These are phyloP conservation scores for Cercospora sp. DNA, from an alignment of 2,329 filamentous ascomycete species.

Conservation along the genomic window DNA sequence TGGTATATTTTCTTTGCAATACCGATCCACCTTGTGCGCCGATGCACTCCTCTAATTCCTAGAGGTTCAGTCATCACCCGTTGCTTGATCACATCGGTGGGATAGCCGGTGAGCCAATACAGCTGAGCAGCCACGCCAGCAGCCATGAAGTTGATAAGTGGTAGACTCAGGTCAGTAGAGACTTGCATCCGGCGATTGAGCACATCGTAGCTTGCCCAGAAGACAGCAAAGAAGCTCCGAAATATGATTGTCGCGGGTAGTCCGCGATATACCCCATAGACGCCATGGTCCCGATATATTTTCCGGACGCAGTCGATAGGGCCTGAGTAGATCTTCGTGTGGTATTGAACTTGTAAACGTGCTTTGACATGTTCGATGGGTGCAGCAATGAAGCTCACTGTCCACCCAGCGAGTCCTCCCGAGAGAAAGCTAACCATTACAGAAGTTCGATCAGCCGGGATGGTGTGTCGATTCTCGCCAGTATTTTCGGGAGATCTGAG, in stretches of 20 bases:
- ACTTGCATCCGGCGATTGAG: not conserved
- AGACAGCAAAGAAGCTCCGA: not conserved
- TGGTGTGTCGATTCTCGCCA: not conserved
- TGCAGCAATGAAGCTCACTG: constrained; percentile 87
- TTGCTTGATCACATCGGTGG: not conserved
- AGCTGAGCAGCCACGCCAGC: not conserved
- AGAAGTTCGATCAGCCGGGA: not conserved
- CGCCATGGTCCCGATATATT: not conserved
- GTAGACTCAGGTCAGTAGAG: not conserved
- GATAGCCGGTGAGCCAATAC: not conserved
- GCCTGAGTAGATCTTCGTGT: not conserved
- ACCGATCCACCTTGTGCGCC: not conserved
- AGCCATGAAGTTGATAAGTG: not conserved
- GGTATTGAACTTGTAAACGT: constrained; percentile 68
- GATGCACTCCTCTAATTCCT: not conserved
- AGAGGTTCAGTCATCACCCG: not conserved
- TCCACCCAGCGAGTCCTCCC: constrained; percentile 81
- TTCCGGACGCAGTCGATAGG: not conserved
- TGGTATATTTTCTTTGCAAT: not conserved
- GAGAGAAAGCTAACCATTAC: constrained; percentile 55
- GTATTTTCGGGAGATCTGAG: not conserved
- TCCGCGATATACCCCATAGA: not conserved
- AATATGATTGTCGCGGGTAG: not conserved
- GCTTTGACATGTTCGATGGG: constrained; percentile 95
- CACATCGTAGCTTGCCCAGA: not conserved